A percentile compares a stretch with the other conserved stretches of the same genome.
Conservation (phyloP, 2,329 filamentous ascomycete genomes). For the Pseudogymnoascus sp. region DNA sequence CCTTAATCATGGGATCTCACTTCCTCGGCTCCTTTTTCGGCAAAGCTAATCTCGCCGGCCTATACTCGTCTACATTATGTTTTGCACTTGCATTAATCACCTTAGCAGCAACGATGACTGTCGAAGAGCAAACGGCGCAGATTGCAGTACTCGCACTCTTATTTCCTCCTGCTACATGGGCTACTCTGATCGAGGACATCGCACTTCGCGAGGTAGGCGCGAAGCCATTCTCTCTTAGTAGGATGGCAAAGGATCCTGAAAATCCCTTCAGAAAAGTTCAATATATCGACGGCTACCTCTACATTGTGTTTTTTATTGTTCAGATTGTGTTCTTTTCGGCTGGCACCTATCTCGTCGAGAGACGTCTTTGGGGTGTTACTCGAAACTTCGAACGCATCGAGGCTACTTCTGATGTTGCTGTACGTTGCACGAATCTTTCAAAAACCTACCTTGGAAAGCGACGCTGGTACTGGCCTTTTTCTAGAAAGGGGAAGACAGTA, state of each 20-base stretch:
- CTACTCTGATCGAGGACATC: conserved; percentile 21
- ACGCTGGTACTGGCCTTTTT: conserved; percentile 24
- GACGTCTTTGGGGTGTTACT: conserved; percentile 45
- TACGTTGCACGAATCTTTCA: conserved; percentile 20
- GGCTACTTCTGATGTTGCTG: conserved; percentile 20
- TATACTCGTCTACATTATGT: conserved; percentile 51
- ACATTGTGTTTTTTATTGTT: conserved; percentile 50
- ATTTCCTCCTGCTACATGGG: conserved; percentile 22
- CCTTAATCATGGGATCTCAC: conserved; percentile 18
- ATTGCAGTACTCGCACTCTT: conserved; percentile 17
- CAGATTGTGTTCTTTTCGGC: conserved; percentile 52
- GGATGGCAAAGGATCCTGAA: conserved; percentile 35
- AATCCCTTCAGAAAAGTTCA: conserved; percentile 56
- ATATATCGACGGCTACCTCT: conserved; percentile 48
- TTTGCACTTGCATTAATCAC: conserved; percentile 54
- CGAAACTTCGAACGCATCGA: conserved; percentile 24
- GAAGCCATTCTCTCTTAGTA: neutral
- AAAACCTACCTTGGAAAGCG: conserved; percentile 21
- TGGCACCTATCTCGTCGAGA: conserved; percentile 51
- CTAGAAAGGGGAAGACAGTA: conserved; percentile 36
- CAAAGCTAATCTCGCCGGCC: conserved; percentile 56
- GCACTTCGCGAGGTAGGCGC: conserved; percentile 17
- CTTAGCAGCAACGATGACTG: conserved; percentile 36
- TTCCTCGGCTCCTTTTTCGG: conserved; percentile 55
- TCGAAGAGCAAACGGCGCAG: conserved; percentile 9